Conservation (phyloP, 2,329 filamentous ascomycete species). For the Tolypocladium ophioglossoides region DNA sequence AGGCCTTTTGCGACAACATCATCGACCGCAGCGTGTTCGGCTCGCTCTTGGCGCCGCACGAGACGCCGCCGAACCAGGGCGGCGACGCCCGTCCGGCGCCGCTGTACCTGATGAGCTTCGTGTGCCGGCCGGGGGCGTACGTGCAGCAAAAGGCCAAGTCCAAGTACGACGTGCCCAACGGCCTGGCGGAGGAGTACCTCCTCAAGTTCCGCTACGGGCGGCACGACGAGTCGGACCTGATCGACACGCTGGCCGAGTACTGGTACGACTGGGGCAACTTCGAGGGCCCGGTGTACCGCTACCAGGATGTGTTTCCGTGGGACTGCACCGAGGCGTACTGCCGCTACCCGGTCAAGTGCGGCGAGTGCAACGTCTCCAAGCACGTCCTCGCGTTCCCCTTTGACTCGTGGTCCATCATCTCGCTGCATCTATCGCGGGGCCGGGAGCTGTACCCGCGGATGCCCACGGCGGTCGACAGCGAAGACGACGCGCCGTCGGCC, state of each 20-base stretch:
- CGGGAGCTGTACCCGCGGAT: conserved; percentile 20
- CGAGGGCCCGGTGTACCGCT: conserved; percentile 23
- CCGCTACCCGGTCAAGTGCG: conserved; percentile 24
- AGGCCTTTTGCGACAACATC: conserved; percentile 25
- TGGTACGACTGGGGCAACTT: conserved; percentile 36
- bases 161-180: conserved; percentile 27
- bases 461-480: background rate
- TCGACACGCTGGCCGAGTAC: conserved; percentile 32
- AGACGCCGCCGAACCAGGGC: background rate
- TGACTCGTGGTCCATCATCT: conserved; percentile 30
- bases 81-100: conserved; percentile 2
- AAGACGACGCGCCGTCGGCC: background rate
- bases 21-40: conserved; percentile 20
- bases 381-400: conserved; percentile 34
- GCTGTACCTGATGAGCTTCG: conserved; percentile 29
- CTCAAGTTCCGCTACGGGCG: conserved; percentile 26
- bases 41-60: conserved; percentile 11
- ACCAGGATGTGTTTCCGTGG: conserved; percentile 34
- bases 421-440: conserved; percentile 26
- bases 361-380: conserved; percentile 30
- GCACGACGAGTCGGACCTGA: conserved; percentile 29
- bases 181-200: conserved; percentile 31
- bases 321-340: conserved; percentile 35
- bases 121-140: conserved; percentile 19
- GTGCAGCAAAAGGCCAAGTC: conserved; percentile 13